Evolutionary conservation across 1,139 yeast genomes (phyloP).

Genomic region (Candida tetrigidarum): DNA sequence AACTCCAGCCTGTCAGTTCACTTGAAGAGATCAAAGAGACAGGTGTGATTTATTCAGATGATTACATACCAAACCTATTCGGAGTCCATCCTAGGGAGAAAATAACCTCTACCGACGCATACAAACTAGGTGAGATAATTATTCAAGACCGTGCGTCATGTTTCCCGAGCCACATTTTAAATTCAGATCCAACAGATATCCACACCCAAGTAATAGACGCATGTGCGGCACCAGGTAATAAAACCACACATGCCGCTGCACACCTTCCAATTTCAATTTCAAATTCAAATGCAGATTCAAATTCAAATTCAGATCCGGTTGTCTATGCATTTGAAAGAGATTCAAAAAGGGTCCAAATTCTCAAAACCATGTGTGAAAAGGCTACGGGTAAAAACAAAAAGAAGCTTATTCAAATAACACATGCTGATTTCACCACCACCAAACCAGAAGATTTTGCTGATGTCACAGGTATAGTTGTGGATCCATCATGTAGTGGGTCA

Average conservation of each 20-base stretch:
- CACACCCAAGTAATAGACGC: constrained; percentile 78
- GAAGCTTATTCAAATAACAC: constrained; percentile 65
- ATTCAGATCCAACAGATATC: constrained; percentile 51
- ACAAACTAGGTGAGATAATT: constrained; percentile 75
- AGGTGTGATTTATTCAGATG: constrained; percentile 72
- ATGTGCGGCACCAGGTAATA: constrained; percentile 98
- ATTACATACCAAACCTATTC: constrained; percentile 69
- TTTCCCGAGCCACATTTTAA: constrained; percentile 86
- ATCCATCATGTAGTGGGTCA: constrained; percentile 97
- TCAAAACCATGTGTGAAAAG: constrained; percentile 74
- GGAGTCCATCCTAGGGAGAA: constrained; percentile 82
- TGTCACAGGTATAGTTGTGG: constrained; percentile 85
- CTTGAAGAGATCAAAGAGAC: constrained; percentile 48
- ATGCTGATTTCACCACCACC: constrained; percentile 80
- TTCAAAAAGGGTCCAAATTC: constrained; percentile 66
- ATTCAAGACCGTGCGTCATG: constrained; percentile 98
- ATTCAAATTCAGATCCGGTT: constrained; percentile 4
- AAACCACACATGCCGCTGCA: constrained; percentile 91
- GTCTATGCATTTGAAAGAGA: constrained; percentile 92
- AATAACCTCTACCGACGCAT: constrained; percentile 66
- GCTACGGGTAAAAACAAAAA: constrained; percentile 65
- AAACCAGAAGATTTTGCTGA: constrained; percentile 63
- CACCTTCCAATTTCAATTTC: too few relatives aligned
- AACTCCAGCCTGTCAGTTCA: constrained; percentile 51
- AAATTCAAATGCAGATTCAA: constrained; percentile 3